phyloP scores from a whole-genome alignment of 768 basidiomycete species.

The Leccinum obscurum region DNA sequence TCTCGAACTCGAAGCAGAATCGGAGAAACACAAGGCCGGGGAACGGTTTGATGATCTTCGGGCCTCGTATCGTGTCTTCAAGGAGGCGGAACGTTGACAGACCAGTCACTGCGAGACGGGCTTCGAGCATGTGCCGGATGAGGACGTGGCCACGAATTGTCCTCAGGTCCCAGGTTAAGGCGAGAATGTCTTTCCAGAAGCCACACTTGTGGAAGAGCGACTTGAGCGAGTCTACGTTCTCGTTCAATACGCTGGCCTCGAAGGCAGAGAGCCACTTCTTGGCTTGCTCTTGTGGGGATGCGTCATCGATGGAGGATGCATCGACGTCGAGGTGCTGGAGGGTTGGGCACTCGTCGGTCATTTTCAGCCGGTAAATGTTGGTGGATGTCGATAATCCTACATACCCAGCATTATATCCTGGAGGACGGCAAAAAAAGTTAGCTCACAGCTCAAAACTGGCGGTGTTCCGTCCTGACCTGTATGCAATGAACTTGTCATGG shows the following conservation, averaged over 20 bases:
- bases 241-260: neutral
- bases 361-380: too few species aligned
- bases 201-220: constrained; percentile 25
- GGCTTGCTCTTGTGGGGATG: constrained; percentile 10
- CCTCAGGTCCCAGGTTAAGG: constrained; percentile 56
- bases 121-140: constrained; percentile 38
- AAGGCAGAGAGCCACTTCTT: constrained; percentile 25
- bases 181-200: constrained; percentile 53
- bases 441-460: too few species aligned
- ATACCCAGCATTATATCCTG: too few species aligned
- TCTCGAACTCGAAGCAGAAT: constrained; percentile 56
- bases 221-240: neutral
- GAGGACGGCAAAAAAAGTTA: too few species aligned
- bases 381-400: too few species aligned
- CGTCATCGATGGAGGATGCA: constrained; percentile 6
- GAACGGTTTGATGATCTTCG: constrained; percentile 41
- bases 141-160: constrained; percentile 41
- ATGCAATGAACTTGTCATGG: too few species aligned
- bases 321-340: constrained; percentile 20
- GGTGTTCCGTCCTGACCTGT: too few species aligned
- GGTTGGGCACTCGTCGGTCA: constrained; percentile 19
- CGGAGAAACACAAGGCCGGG: constrained; percentile 60
- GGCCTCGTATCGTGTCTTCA: constrained; percentile 27
- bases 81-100: constrained; percentile 20
- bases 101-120: constrained; percentile 33